Evolutionary conservation across 1,284 basidiomycete species (phyloP).

Genomic region (Ceratorhiza oryzae-sativae): DNA sequence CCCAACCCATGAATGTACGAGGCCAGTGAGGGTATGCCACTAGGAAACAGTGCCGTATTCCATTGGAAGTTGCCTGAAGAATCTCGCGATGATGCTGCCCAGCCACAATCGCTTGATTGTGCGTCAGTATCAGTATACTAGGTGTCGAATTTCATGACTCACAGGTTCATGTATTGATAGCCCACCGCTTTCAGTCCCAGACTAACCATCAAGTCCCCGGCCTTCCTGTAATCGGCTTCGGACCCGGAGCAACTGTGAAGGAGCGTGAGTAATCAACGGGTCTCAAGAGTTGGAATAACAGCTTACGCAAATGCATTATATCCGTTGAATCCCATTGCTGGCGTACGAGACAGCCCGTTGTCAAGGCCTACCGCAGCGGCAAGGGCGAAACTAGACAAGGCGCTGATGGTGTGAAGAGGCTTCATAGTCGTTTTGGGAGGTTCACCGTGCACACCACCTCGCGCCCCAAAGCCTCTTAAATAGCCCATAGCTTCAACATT

Average conservation of each 20-base stretch:
- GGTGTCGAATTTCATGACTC: constrained; percentile 29
- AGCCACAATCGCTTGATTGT: constrained; percentile 57
- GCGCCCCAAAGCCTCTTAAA: not conserved
- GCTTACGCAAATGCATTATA: constrained; percentile 58
- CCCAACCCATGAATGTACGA: constrained; percentile 53
- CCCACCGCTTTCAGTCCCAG: constrained; percentile 53
- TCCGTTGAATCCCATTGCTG: constrained; percentile 60
- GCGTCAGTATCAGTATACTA: no score
- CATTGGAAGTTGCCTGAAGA: constrained; percentile 56
- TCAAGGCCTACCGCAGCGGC: constrained; percentile 47
- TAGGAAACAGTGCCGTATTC: constrained; percentile 54
- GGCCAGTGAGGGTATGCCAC: constrained; percentile 54
- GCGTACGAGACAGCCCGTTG: constrained; percentile 55
- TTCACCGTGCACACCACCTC: not conserved
- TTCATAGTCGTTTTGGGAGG: not conserved
- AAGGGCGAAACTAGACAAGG: not conserved
- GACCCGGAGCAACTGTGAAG: constrained; percentile 51
- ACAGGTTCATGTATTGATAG: constrained; percentile 56
- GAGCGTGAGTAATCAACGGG: not conserved
- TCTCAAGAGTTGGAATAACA: not conserved
- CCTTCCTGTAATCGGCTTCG: constrained; percentile 52
- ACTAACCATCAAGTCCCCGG: constrained; percentile 52
- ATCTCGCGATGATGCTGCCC: constrained; percentile 55
- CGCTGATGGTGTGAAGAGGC: not conserved
- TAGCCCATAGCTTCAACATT: not conserved